phyloP scores from a whole-genome alignment of 2,329 filamentous ascomycete genomes.

The Trichoderma guizhouense region DNA sequence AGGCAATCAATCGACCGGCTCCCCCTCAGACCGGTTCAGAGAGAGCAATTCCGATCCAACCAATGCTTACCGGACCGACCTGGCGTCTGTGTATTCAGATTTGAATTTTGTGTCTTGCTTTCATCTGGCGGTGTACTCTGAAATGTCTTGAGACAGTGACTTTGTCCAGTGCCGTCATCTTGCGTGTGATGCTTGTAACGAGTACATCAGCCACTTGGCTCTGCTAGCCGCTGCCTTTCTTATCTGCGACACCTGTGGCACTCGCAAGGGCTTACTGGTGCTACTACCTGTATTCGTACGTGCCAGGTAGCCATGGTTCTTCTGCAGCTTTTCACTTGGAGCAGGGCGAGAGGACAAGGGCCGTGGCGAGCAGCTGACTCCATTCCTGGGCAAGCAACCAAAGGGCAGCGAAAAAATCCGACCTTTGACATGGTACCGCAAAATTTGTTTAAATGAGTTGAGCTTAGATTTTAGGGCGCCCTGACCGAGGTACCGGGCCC shows the following conservation, averaged over 20 bases:
- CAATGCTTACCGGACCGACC: slow-evolving; percentile 2
- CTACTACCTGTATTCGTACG: not conserved
- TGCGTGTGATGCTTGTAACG: not conserved
- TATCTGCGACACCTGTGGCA: slow-evolving; percentile 10
- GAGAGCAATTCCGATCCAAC: not conserved
- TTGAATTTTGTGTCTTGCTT: not conserved
- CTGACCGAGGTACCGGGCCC: slow-evolving; percentile 6
- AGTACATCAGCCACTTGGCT: not conserved
- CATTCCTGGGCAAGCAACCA: slow-evolving; percentile 14
- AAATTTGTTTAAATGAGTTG: not conserved
- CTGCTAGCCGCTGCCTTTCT: slow-evolving; percentile 3
- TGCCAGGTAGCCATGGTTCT: not conserved
- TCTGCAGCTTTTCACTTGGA: not conserved
- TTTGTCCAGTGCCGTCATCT: not conserved
- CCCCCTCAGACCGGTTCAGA: not conserved
- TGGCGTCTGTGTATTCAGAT: slow-evolving; percentile 7
- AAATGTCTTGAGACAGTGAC: not conserved
- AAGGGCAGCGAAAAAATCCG: not conserved
- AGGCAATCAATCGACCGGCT: not conserved
- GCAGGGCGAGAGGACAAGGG: slow-evolving; percentile 2
- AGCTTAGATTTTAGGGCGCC: slow-evolving; percentile 11
- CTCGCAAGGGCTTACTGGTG: slow-evolving; percentile 11
- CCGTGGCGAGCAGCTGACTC: slow-evolving; percentile 9
- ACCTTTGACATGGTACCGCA: not conserved
- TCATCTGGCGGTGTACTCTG: slow-evolving; percentile 11